Conservation (phyloP, 2,329 filamentous ascomycete species). For the Cercospora zeae-maydis region DNA sequence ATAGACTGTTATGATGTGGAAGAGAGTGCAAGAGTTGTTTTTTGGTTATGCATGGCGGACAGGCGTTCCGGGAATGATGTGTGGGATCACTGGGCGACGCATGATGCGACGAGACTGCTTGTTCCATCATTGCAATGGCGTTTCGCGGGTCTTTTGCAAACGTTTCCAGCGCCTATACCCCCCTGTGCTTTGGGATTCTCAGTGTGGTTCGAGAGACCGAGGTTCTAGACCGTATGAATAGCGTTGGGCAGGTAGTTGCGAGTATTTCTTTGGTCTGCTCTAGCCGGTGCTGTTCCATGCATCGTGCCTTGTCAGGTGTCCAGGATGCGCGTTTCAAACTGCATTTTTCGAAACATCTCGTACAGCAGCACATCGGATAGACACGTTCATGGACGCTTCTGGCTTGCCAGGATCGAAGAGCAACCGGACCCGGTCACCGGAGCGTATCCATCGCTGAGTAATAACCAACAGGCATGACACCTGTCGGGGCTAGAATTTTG, state of each 20-base stretch:
- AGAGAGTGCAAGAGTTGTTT: background rate
- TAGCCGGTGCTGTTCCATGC: background rate
- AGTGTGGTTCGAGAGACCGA: background rate
- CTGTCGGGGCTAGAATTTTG: too few relatives aligned
- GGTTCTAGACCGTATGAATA: background rate
- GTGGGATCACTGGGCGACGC: background rate
- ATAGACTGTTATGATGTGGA: background rate
- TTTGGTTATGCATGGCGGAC: background rate
- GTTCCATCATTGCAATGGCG: background rate
- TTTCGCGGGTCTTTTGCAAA: background rate
- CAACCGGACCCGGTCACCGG: too few relatives aligned
- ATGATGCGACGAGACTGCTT: background rate
- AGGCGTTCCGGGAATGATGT: background rate
- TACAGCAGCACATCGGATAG: too few relatives aligned
- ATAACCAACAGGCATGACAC: too few relatives aligned
- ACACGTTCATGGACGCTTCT: too few relatives aligned
- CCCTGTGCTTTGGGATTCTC: background rate
- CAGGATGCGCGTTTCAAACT: background rate
- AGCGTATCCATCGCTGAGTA: too few relatives aligned
- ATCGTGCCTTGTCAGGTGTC: background rate
- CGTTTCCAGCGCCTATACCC: background rate
- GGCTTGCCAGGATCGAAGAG: too few relatives aligned
- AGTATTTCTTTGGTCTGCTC: background rate
- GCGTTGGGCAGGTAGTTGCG: background rate
- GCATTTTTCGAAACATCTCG: background rate